phyloP scores from a whole-genome alignment of 2,329 filamentous ascomycete species.

The Microsporum ferrugineum region DNA sequence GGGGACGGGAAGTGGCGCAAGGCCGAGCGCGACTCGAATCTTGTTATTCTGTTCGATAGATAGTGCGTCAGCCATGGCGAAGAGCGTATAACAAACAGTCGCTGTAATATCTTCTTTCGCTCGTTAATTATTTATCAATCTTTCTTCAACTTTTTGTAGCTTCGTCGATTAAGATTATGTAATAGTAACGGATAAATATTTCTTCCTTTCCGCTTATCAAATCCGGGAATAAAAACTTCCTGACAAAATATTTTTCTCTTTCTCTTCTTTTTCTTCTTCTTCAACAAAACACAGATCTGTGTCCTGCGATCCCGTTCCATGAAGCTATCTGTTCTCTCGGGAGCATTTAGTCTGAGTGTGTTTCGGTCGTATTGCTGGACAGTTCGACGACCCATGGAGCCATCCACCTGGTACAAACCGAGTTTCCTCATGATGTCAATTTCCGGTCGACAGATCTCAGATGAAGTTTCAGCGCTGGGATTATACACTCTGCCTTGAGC shows the following conservation, averaged over 20 bases:
- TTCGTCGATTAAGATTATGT: background rate
- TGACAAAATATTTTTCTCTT: conserved; percentile 5
- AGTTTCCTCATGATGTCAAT: conserved; percentile 59
- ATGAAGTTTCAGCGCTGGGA: conserved; percentile 49
- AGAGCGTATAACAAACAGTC: background rate
- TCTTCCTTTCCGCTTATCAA: background rate
- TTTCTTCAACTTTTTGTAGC: background rate
- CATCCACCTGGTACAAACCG: conserved; percentile 42
- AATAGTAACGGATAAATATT: background rate
- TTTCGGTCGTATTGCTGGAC: conserved; percentile 68
- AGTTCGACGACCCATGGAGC: conserved; percentile 81
- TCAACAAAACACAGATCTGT: conserved; percentile 59
- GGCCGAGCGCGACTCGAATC: conserved; percentile 74
- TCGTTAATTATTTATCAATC: background rate
- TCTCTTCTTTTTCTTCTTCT: conserved; percentile 28
- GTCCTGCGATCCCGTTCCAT: conserved; percentile 61
- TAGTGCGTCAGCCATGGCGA: conserved; percentile 43
- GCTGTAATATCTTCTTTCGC: background rate
- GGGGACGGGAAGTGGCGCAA: conserved; percentile 79
- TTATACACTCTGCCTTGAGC: conserved; percentile 45
- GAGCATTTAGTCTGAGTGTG: conserved; percentile 27
- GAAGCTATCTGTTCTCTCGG: conserved; percentile 16
- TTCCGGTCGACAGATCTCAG: conserved; percentile 94
- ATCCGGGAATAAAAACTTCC: background rate
- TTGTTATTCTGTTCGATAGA: conserved; percentile 90